phyloP scores from a whole-genome alignment of 306 rosid species.

The Astragalus glycyphyllos region DNA sequence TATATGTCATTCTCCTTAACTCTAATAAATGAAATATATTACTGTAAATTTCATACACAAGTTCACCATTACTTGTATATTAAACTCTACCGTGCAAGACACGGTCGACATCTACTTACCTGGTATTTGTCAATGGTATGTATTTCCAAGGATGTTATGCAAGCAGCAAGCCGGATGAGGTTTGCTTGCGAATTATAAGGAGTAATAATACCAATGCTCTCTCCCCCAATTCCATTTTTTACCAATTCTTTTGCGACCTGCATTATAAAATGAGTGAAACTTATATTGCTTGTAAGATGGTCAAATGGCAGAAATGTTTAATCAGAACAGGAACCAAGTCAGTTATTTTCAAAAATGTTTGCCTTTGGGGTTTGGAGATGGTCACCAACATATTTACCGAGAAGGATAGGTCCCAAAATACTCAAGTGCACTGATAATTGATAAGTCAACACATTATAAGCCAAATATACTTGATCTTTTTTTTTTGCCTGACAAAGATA shows the following conservation, averaged over 20 bases:
- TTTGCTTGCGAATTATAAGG: conserved; percentile 98
- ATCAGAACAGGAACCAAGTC: not conserved
- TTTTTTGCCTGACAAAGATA: not conserved
- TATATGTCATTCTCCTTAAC: no score
- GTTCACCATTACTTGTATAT: no score
- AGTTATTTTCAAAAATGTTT: conserved; percentile 2
- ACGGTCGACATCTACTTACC: conserved; percentile 44
- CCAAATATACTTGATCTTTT: no score
- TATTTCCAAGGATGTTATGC: conserved; percentile 73
- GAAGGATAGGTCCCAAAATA: conserved; percentile 11
- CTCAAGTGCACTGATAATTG: conserved; percentile 16
- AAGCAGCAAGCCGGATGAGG: conserved; percentile 60
- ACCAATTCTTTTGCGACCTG: conserved; percentile 75
- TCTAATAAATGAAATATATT: no score
- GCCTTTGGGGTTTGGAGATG: not conserved
- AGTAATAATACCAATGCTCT: conserved; percentile 84
- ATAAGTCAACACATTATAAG: conserved; percentile 10
- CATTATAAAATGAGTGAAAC: conserved; percentile 38
- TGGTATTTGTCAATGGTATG: conserved; percentile 98
- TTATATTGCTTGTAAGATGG: conserved; percentile 2
- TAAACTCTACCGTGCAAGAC: no score
- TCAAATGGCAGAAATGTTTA: conserved; percentile 27
- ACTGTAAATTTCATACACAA: no score
- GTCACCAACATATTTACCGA: conserved; percentile 10
- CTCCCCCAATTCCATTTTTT: conserved; percentile 70